A percentile compares a stretch with the other conserved stretches of the same genome.
Conservation (phyloP, 768 basidiomycete species). For the Tulasnella sp. region DNA sequence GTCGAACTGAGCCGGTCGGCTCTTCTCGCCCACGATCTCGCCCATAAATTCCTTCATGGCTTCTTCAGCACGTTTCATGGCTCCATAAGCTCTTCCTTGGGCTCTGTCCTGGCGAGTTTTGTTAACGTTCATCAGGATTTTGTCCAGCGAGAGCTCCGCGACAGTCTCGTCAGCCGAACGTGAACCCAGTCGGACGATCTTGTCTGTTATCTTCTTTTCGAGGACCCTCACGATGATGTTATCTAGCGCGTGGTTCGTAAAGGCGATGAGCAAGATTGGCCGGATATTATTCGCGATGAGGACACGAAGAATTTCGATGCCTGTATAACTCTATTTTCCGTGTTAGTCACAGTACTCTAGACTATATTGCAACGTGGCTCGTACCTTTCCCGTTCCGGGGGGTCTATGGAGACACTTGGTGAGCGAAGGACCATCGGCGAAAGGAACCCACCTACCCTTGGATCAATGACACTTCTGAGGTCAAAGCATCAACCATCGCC, state of each 20-base stretch:
- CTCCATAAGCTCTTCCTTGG: slow-evolving; percentile 43
- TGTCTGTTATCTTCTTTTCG: slow-evolving; percentile 58
- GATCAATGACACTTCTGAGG: slow-evolving; percentile 60
- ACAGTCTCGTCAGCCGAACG: slow-evolving; percentile 33
- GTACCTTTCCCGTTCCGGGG: slow-evolving; percentile 74
- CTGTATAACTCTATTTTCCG: slow-evolving; percentile 55
- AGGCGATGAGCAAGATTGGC: slow-evolving; percentile 59
- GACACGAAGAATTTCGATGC: slow-evolving; percentile 64
- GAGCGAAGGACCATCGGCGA: neutral
- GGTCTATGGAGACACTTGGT: slow-evolving; percentile 54
- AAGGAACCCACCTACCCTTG: slow-evolving; percentile 53
- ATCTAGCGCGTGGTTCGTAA: slow-evolving; percentile 78
- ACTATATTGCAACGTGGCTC: too few relatives aligned
- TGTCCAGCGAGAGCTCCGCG: neutral
- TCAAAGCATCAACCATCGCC: slow-evolving; percentile 60
- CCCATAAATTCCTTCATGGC: slow-evolving; percentile 51
- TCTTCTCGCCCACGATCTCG: slow-evolving; percentile 39
- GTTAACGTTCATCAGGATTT: neutral
- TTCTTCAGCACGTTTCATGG: slow-evolving; percentile 48
- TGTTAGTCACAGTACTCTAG: neutral
- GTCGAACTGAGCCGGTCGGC: slow-evolving; percentile 42
- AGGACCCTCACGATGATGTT: slow-evolving; percentile 64
- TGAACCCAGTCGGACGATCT: slow-evolving; percentile 65
- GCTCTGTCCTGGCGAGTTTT: neutral
- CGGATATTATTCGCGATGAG: slow-evolving; percentile 51